Percentiles rank a stretch among this genome's conserved stretches.
phyloP scores from a whole-genome alignment of 2,329 filamentous ascomycete genomes.

The Cercospora sesami region DNA sequence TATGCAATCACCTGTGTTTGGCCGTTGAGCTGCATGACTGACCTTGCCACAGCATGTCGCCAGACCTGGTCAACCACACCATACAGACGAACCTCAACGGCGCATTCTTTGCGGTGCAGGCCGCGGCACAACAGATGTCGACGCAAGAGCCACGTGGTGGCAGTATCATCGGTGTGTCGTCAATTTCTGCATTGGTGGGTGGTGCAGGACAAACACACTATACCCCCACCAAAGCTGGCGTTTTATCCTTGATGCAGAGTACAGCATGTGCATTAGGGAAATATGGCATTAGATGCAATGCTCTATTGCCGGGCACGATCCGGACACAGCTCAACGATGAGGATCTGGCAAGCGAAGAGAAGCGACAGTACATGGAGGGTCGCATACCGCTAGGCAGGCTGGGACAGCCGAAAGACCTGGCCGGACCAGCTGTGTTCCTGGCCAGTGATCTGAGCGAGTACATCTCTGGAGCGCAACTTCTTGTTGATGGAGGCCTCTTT shows the following conservation, averaged over 20 bases:
- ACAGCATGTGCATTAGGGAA: slow-evolving; percentile 75
- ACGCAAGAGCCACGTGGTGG: slow-evolving; percentile 63
- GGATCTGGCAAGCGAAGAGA: slow-evolving; percentile 71
- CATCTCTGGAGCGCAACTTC: slow-evolving; percentile 77
- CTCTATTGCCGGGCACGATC: slow-evolving; percentile 78
- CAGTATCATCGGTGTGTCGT: slow-evolving; percentile 74
- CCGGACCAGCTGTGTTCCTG: slow-evolving; percentile 81
- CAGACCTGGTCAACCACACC: slow-evolving; percentile 69
- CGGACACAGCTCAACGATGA: slow-evolving; percentile 81
- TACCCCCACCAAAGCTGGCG: slow-evolving; percentile 83
- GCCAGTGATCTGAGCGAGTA: slow-evolving; percentile 77
- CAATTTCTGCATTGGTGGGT: slow-evolving; percentile 73
- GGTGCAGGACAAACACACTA: slow-evolving; percentile 80
- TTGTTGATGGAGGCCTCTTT: slow-evolving; percentile 87
- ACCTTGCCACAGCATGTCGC: slow-evolving; percentile 55
- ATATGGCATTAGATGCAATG: slow-evolving; percentile 78
- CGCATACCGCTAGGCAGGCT: slow-evolving; percentile 75
- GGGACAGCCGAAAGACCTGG: slow-evolving; percentile 72
- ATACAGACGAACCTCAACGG: slow-evolving; percentile 80
- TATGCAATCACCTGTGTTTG: slow-evolving; percentile 35
- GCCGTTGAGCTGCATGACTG: slow-evolving; percentile 2
- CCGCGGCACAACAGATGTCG: slow-evolving; percentile 81
- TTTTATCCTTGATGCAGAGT: slow-evolving; percentile 79
- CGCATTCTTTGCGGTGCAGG: slow-evolving; percentile 85
- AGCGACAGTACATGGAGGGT: slow-evolving; percentile 75